phyloP scores from a whole-genome alignment of 768 basidiomycete species.

The Auricularia auricula-judae region DNA sequence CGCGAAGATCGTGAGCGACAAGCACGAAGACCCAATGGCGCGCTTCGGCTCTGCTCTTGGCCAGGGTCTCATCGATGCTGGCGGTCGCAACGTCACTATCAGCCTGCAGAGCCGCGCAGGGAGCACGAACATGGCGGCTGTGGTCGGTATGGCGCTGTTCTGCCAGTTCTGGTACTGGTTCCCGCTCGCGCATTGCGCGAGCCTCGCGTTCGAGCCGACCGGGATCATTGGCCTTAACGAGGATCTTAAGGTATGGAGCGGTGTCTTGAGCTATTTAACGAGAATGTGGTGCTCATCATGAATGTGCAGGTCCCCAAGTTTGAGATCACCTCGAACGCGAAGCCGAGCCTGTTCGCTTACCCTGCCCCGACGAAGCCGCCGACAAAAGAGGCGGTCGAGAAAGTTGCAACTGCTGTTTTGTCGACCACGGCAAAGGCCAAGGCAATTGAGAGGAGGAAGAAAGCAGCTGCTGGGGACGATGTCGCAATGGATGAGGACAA shows the following conservation, averaged over 20 bases:
- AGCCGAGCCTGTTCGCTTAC: slow-evolving; percentile 87
- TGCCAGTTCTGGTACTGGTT: slow-evolving; percentile 99
- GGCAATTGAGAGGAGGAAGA: slow-evolving; percentile 81
- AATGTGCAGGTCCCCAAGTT: slow-evolving; percentile 73
- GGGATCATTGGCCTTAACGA: slow-evolving; percentile 86
- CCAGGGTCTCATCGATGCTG: slow-evolving; percentile 96
- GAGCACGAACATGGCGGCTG: slow-evolving; percentile 83
- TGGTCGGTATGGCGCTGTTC: slow-evolving; percentile 97
- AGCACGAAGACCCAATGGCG: slow-evolving; percentile 98
- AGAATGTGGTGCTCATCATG: too few relatives aligned
- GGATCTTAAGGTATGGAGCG: slow-evolving; percentile 55
- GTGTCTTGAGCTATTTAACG: not conserved
- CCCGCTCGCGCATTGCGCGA: slow-evolving; percentile 87
- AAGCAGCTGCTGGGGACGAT: slow-evolving; percentile 64
- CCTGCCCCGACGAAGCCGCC: slow-evolving; percentile 77
- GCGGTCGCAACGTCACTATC: slow-evolving; percentile 92
- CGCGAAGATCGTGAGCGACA: slow-evolving; percentile 82
- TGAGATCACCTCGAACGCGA: slow-evolving; percentile 82
- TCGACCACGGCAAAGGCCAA: slow-evolving; percentile 97
- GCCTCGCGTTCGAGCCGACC: slow-evolving; percentile 89
- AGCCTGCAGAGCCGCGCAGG: slow-evolving; percentile 89
- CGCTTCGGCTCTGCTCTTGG: slow-evolving; percentile 94
- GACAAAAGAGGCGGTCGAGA: slow-evolving; percentile 84
- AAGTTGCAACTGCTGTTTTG: slow-evolving; percentile 88
- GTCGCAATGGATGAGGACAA: slow-evolving; percentile 73